Percentiles rank a stretch among this genome's conserved stretches.
Conservation (phyloP, 2,329 filamentous ascomycete species). For the Zymoseptoria brevis region DNA sequence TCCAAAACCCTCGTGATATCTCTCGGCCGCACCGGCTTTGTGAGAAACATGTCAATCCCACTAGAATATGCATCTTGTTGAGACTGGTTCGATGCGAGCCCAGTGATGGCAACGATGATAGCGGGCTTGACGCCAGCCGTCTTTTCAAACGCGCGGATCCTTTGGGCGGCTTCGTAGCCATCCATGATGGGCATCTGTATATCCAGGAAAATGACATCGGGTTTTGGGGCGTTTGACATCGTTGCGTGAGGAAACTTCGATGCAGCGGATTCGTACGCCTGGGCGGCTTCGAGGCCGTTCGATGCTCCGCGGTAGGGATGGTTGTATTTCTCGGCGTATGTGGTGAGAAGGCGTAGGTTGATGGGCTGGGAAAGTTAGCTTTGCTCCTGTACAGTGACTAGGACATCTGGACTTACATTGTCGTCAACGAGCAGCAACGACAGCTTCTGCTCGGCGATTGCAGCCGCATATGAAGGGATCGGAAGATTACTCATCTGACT, state of each 20-base stretch:
- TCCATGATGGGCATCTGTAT: conserved; percentile 26
- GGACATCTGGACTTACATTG: conserved; percentile 19
- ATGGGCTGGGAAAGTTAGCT: conserved; percentile 15
- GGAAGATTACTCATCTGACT: neutral
- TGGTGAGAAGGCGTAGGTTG: conserved; percentile 27
- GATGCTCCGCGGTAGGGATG: conserved; percentile 36
- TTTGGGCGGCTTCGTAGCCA: conserved; percentile 24
- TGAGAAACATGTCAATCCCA: conserved; percentile 19
- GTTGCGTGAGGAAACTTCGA: neutral
- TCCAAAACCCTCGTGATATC: conserved; percentile 8
- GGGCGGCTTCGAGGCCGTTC: conserved; percentile 44
- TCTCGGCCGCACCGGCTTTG: conserved; percentile 21
- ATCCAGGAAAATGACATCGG: conserved; percentile 31
- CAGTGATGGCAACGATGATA: conserved; percentile 15
- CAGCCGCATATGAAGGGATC: neutral
- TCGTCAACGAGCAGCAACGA: conserved; percentile 29
- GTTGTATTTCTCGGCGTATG: conserved; percentile 29
- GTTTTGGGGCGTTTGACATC: conserved; percentile 18
- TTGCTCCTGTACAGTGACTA: neutral
- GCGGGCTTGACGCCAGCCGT: conserved; percentile 8
- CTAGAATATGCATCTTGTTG: conserved; percentile 14
- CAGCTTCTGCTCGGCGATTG: neutral
- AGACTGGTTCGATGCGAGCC: conserved; percentile 10
- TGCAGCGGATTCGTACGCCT: conserved; percentile 31
- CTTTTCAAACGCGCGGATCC: conserved; percentile 23